Base-by-base conservation (phyloP, 1,139 yeast species). In the Lodderomyces orthopsilosis region DNA sequence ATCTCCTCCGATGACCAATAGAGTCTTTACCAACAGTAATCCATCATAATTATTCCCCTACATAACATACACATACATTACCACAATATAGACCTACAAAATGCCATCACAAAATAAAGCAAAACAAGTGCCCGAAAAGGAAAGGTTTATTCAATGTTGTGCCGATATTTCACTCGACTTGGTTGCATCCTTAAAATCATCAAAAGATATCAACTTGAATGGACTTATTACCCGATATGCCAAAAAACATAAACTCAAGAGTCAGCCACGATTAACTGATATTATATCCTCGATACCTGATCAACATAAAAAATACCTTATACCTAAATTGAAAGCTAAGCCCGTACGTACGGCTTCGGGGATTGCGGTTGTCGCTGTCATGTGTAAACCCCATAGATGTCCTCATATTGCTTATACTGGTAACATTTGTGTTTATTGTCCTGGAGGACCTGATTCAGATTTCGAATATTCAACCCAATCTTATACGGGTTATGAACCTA, bases 361-460 rank as follows among this genome's bases (percentile, higher is more conserved):
- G 58, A 94, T 93, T 47, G 98, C 98, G 6, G 98, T 93, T 18
- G 98, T 93, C 41, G 98, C 98, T 0, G 98, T 94, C 30, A 93
- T 94, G 98, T 93, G 98, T 70, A 94, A 93, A 63, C 98, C 98
- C 3, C 98, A 93, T 65, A 78, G 99, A 69, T 93, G 99, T 68
- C 99, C 99, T 26, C 99, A 93, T 64, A 94, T 93, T 58, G 98
- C 98, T 26, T 94, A 93, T 63, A 93, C 99, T 0, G 99, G 99
- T 48, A 93, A 93, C 59, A 93, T 93, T 50, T 93, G 99, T 73
- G 98, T 93, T 13, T 93, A 93, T 62, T 93, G 99, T 68, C 99
- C 99, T 4, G 99, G 99, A 47, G 99, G 99, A 1, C 99, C 99
- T 2, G 99, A 93, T 63, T 85, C 95, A 1, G 99, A 93, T 67